Evolutionary conservation across 768 basidiomycete species (phyloP).

Genomic region (Agrocybe praecox): DNA sequence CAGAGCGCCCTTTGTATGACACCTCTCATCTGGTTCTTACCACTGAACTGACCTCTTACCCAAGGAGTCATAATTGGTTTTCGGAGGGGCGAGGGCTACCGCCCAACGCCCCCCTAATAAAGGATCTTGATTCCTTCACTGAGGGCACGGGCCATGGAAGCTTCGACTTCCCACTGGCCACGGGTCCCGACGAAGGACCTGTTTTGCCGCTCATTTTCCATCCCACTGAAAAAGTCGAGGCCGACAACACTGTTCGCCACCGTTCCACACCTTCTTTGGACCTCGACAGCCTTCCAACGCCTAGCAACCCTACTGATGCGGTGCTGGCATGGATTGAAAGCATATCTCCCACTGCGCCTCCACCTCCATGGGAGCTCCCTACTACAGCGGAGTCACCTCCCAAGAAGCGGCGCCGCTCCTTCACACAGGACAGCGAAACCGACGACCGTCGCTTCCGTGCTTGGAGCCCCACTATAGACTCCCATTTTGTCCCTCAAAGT

Average conservation of each 20-base stretch:
- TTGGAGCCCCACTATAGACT: constrained; percentile 26
- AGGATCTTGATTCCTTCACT: constrained; percentile 63
- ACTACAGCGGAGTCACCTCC: constrained; percentile 18
- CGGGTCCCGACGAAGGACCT: constrained; percentile 31
- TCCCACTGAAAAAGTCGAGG: constrained; percentile 19
- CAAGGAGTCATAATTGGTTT: constrained; percentile 19
- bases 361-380: constrained; percentile 5
- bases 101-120: constrained; percentile 51
- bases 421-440: constrained; percentile 33
- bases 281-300: constrained; percentile 30
- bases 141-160: constrained; percentile 56
- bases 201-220: constrained; percentile 29
- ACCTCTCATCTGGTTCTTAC: not conserved
- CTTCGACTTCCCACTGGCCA: constrained; percentile 47
- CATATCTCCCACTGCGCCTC: constrained; percentile 27
- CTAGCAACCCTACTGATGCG: constrained; percentile 22
- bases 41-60: constrained; percentile 14
- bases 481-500: constrained; percentile 17
- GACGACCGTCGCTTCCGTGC: constrained; percentile 28
- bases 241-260: constrained; percentile 12
- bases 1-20: constrained; percentile 22
- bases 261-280: constrained; percentile 31
- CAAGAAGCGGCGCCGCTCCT: constrained; percentile 41
- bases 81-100: constrained; percentile 26
- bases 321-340: constrained; percentile 44